A percentile compares a stretch with the other conserved stretches of the same genome.
phyloP scores from a whole-genome alignment of 257 asterid genomes.

The Cinchona pubescens region DNA sequence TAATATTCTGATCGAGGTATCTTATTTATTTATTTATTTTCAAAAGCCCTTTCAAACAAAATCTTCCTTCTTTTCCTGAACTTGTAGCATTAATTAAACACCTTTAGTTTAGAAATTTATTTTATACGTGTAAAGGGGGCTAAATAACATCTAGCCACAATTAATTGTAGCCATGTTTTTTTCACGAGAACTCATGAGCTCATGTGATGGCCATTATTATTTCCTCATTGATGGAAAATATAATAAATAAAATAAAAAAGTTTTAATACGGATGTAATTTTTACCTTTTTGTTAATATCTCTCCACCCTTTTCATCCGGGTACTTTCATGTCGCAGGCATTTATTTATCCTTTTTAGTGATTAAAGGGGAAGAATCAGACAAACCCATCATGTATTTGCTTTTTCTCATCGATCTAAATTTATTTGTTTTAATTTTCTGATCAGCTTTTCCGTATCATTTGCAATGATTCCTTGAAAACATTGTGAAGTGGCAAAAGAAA shows the following conservation, averaged over 20 bases:
- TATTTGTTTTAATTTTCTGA: slow-evolving; percentile 1
- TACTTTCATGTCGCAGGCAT: slow-evolving; percentile 15
- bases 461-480: slow-evolving; percentile 31
- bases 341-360: slow-evolving; percentile 11
- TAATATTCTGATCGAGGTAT: too few relatives aligned
- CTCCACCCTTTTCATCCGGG: slow-evolving; percentile 6
- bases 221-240: slow-evolving; percentile 19
- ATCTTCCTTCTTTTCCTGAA: background rate
- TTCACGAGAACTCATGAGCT: slow-evolving; percentile 30
- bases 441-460: slow-evolving; percentile 24
- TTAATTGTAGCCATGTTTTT: slow-evolving; percentile 37
- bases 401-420: background rate
- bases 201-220: slow-evolving; percentile 45
- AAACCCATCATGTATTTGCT: slow-evolving; percentile 13
- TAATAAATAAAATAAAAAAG: slow-evolving; percentile 6
- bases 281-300: slow-evolving; percentile 25
- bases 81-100: background rate
- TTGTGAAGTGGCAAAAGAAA: background rate
- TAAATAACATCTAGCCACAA: too few relatives aligned
- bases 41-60: background rate
- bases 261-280: background rate
- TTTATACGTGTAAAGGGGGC: slow-evolving; percentile 31
- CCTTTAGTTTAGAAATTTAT: background rate
- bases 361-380: slow-evolving; percentile 14
- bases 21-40: background rate